phyloP scores from a whole-genome alignment of 495 filamentous ascomycete species.

The Aspergillus sparsus region DNA sequence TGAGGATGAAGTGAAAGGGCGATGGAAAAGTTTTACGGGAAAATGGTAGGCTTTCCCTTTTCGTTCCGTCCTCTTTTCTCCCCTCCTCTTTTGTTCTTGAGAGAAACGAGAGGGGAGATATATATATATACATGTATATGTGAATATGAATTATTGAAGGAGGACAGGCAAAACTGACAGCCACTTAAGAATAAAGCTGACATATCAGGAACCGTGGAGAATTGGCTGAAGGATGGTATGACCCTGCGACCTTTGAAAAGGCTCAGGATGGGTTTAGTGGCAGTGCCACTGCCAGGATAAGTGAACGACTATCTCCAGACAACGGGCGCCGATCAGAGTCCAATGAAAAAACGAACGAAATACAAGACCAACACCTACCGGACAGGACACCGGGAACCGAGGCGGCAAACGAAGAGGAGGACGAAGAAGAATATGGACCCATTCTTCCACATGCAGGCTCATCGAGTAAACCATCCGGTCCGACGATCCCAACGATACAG shows the following conservation, averaged over 20 bases:
- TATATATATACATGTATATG: background rate
- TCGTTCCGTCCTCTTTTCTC: slow-evolving; percentile 2
- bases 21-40: slow-evolving; percentile 90
- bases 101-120: no score
- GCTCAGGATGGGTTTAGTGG: slow-evolving; percentile 35
- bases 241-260: slow-evolving; percentile 61
- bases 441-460: slow-evolving; percentile 51
- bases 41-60: slow-evolving; percentile 68
- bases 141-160: background rate
- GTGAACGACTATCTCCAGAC: no score
- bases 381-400: slow-evolving; percentile 7
- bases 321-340: no score
- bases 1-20: slow-evolving; percentile 70
- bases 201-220: slow-evolving; percentile 80
- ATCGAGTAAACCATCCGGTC: slow-evolving; percentile 50
- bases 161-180: background rate
- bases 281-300: no score
- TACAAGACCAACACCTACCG: background rate
- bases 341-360: no score
- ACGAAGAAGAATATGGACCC: slow-evolving; percentile 75
- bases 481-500: slow-evolving; percentile 70
- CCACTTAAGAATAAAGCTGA: slow-evolving; percentile 19
- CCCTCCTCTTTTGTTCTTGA: no score
- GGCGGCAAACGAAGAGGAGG: slow-evolving; percentile 32
- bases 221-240: slow-evolving; percentile 93